Base-by-base conservation (phyloP, 202 grass and related monocot species). In the Schoenoplectus tabernaemontani region DNA sequence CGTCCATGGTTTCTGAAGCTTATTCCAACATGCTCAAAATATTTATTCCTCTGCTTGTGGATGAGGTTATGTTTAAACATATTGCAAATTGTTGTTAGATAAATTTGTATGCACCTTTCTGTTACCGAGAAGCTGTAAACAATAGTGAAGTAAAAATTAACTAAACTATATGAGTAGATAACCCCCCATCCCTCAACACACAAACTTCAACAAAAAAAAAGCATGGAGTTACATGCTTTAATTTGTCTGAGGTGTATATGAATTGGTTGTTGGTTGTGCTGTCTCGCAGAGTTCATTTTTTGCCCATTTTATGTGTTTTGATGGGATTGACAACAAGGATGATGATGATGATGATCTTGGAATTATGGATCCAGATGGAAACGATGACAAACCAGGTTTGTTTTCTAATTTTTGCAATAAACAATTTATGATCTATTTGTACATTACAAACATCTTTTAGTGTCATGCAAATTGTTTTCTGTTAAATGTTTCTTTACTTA, bases 261-360 rank as follows among this genome's bases (percentile, higher is more conserved):
- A 74, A 34, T 74, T 74, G n/a, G 47, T 46, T 80, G 44, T 64
- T 74, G 47, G 22, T 46, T 80, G 30, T 64, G 38, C 74, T 79
- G 38, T 80, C 74, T 81, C 72, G n/a, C 79, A 99, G 92, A 99
- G 96, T 84, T 99, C 96, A 37, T 99, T 99, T 80, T 99, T 99
- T 92, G 96, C 96, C 83, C 96, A 99, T 96, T 99, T 99, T 85
- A 99, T 96, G 96, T 95, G 96, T 78, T 99, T 99, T 65, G 96
- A 99, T 86, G 96, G 81, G 83, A 86, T 84, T 0, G 85, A 84
- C 69, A 85, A 43, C 62, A 92, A 88, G 66, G 86, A 89, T 11
- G 79, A 80, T 26, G 90, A 91, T n/a, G n/a, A n/a, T 74, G 95
- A 98, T 67, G 96, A 93, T 73, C 61, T 96, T 44, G 82, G 41